Percentiles rank a stretch among this genome's conserved stretches.
Conservation (phyloP, 345 rosid genomes). For the Toxicodendron radicans region DNA sequence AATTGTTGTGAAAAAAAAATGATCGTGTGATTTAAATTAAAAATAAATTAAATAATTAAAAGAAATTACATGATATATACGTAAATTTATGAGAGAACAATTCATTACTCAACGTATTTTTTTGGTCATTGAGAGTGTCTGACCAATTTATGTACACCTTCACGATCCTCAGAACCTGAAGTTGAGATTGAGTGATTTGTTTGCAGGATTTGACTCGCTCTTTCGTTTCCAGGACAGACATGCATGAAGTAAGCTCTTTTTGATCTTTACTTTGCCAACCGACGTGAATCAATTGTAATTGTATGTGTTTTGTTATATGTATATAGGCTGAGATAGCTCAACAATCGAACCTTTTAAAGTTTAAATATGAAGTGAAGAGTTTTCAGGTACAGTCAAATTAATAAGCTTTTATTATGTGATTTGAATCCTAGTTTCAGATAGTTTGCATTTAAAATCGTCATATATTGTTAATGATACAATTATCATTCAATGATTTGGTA, state of each 20-base stretch:
- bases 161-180: too few relatives aligned
- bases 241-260: slow-evolving; percentile 64
- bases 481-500: not conserved
- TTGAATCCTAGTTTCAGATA: not conserved
- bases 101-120: too few relatives aligned
- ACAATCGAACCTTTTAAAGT: slow-evolving; percentile 78
- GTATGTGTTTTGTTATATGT: slow-evolving; percentile 16
- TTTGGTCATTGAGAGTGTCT: too few relatives aligned
- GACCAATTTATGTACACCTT: too few relatives aligned
- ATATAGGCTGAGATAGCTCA: slow-evolving; percentile 80
- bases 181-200: too few relatives aligned
- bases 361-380: slow-evolving; percentile 81
- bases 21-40: too few relatives aligned
- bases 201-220: slow-evolving; percentile 84
- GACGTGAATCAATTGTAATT: too few relatives aligned
- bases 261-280: not conserved
- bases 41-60: too few relatives aligned
- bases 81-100: too few relatives aligned
- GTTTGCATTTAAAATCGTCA: not conserved
- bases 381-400: slow-evolving; percentile 55
- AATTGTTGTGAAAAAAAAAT: too few relatives aligned
- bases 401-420: not conserved
- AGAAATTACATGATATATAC: too few relatives aligned
- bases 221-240: slow-evolving; percentile 74
- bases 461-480: not conserved